Conservation (phyloP, 345 rosid genomes). For the Eucalyptus erythrocorys region DNA sequence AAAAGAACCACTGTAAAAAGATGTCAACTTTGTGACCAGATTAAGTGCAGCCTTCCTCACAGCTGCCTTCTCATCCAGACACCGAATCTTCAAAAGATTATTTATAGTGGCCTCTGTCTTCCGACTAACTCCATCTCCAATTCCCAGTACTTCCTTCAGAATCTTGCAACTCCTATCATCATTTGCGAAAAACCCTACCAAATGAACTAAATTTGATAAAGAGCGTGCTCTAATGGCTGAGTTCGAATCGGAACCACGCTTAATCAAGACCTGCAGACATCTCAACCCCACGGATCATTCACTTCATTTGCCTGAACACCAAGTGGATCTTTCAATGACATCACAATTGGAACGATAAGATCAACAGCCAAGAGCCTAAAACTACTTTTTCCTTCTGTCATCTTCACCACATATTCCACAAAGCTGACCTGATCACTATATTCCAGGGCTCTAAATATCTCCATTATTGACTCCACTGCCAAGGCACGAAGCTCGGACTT, state of each 20-base stretch:
- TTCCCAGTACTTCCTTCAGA: constrained; percentile 46
- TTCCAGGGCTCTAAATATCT: constrained; percentile 55
- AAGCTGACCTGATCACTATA: constrained; percentile 36
- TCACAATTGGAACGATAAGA: constrained; percentile 50
- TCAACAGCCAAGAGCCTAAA: constrained; percentile 70
- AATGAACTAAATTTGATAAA: constrained; percentile 68
- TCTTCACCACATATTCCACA: constrained; percentile 44
- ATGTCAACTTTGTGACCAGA: constrained; percentile 53
- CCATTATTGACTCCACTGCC: constrained; percentile 75
- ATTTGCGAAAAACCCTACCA: constrained; percentile 42
- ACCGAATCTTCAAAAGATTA: constrained; percentile 56
- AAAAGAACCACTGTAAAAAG: constrained; percentile 50
- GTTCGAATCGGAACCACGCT: constrained; percentile 62
- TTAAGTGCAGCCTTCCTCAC: constrained; percentile 76
- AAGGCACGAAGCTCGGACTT: constrained; percentile 76
- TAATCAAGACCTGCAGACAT: constrained; percentile 55
- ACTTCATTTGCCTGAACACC: constrained; percentile 11
- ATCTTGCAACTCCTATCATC: constrained; percentile 30
- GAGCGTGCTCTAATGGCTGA: constrained; percentile 70
- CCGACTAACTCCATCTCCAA: constrained; percentile 13
- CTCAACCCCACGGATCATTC: constrained; percentile 33
- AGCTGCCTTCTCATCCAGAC: constrained; percentile 84
- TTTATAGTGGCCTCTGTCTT: constrained; percentile 25
- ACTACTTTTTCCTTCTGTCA: constrained; percentile 63
- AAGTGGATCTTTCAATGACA: constrained; percentile 32